Base-by-base conservation (phyloP, 768 basidiomycete genomes). In the Hericium erinaceus region DNA sequence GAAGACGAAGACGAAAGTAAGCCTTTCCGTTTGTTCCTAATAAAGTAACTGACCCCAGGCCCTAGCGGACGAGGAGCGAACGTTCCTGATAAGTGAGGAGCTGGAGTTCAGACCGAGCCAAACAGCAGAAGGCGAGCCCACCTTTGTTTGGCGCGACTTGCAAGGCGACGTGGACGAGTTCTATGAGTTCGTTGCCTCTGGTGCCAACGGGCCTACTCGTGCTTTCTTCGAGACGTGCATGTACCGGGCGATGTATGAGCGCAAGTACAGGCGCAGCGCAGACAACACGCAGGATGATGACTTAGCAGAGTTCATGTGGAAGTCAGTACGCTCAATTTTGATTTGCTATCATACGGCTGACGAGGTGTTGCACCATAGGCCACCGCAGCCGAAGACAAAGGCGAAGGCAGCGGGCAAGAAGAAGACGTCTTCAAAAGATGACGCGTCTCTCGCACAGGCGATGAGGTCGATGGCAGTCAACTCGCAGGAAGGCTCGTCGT, bases 231-330 rank as follows among this genome's bases (percentile, higher is more conserved):
- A 98, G 73, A 85, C 85, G 24, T 91, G 93, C 72, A 89, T 98
- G 79, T 90, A 95, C 64, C 84, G 91, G 28, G 95, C 95, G 58
- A 93, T 98, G 85, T 98, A 87, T 70, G 97, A 99, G 68, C 83
- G 94, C 72, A 95, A 94, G 74, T 87, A 88, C 75, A 85, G 78
- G 64, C 75, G 64, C 53, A 82, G 81, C 63, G 89, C 90, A 11
- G 85, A 90, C 56, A 80, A 76, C 59, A 79, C 85, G 16, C 70
- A 69, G 33, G 87, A 92, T 64, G 71, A 76, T 1, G 84, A 89
- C 37, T 74, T 98, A 39, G 81, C 86, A 37, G 81, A 90, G 65
- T 91, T 98, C 66, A 82, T 89, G 20, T 89, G 85, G 81, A 79
- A 79, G 89, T 93, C 64, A 70, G 88, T 80, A 22, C 18, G 44